Conservation (phyloP, 495 filamentous ascomycete genomes). For the Aspergillus sclerotioniger region DNA sequence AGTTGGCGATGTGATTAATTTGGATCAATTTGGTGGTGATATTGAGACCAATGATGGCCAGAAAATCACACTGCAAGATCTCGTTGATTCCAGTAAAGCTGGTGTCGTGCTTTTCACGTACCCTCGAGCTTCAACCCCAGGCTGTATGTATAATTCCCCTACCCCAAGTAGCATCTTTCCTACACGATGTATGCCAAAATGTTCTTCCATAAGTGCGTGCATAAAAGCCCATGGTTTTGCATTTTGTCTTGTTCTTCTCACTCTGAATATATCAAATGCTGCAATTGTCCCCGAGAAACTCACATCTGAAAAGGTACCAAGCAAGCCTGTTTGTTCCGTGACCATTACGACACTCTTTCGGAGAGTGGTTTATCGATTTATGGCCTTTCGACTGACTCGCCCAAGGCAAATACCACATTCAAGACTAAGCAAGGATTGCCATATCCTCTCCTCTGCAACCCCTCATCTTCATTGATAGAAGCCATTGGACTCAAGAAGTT, state of each 20-base stretch:
- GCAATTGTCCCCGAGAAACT: constrained; percentile 2
- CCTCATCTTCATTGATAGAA: constrained; percentile 63
- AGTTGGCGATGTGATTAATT: constrained; percentile 55
- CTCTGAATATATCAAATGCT: not conserved
- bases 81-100: constrained; percentile 77
- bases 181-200: not conserved
- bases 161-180: constrained; percentile 3
- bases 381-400: constrained; percentile 81
- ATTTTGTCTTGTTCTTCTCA: not conserved
- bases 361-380: constrained; percentile 81
- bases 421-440: constrained; percentile 83
- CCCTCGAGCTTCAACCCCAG: constrained; percentile 90
- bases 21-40: constrained; percentile 77
- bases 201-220: not conserved
- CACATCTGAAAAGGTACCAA: constrained; percentile 63
- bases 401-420: constrained; percentile 89
- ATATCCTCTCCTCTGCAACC: constrained; percentile 86
- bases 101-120: constrained; percentile 95
- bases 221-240: not conserved
- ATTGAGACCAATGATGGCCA: constrained; percentile 79
- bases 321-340: constrained; percentile 91
- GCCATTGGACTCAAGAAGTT: constrained; percentile 76
- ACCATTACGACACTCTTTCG: constrained; percentile 72
- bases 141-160: constrained; percentile 65
- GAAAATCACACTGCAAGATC: constrained; percentile 70